Evolutionary conservation across 805 yeast genomes (phyloP), one percentile per base, ranked within the genome.

Genomic region (Candida maris): DNA sequence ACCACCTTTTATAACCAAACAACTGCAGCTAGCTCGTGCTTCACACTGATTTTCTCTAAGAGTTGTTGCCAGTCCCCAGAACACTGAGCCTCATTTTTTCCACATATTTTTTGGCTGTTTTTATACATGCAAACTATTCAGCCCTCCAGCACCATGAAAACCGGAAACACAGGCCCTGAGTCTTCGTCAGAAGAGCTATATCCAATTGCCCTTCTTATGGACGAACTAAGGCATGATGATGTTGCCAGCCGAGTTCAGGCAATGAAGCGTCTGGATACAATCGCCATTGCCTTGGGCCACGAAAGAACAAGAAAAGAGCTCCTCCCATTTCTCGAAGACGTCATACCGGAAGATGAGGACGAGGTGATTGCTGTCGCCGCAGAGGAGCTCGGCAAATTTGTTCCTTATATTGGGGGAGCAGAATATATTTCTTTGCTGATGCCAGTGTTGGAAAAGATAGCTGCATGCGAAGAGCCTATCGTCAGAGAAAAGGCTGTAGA

Each of bases 341-440:
- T 83, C 18, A 87, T 89, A 7, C 93, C 85, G 48, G 99, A 93
- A 52, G 99, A 94, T 59, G 99, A 93, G 64, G 99, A 93, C 62
- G 99, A 93, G 64, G 96, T 93, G 5, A 82, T 91, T 62, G 86
- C 96, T 2, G 91, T 88, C 15, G 73, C 94, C 45, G 97, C 97
- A 3, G 86, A 83, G 50, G 91, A 89, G 67, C 67, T 93, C 50
- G 95, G 95, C 32, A 75, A 77, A 39, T 91, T 93, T 59, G 79
- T 88, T 23, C 95, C 96, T 4, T 75, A 79, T 41, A 79, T 93
- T 39, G 99, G 98, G 32, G 98, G 98, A 39, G 49, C 74, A 9
- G 71, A 76, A 42, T 70, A 69, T 54, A 85, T 85, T 7, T 67
- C 77, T 21, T 54, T 73, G 27, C 59, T 84, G 34, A 63, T 77